Base-by-base conservation (phyloP, 164 flowering plant species). In the Platanus orientalis region DNA sequence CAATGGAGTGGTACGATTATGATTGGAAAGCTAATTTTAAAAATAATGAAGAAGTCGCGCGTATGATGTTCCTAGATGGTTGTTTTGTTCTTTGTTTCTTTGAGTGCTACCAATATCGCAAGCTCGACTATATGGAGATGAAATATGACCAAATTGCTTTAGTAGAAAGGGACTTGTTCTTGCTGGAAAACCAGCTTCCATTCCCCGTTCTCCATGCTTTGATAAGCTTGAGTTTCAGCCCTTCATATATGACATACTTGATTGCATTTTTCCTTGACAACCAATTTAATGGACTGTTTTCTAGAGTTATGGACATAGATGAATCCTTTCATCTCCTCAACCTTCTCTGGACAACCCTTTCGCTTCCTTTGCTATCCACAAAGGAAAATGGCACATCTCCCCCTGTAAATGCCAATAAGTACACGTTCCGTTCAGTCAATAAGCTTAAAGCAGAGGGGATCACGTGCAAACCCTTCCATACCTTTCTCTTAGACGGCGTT, bases 161-260 rank as follows among this genome's bases (percentile, higher is more conserved):
- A 29, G 27, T 60, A 10, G 0, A 9, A 1, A 56, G 58, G 25
- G 76, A 73, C 52, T n/a, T 68, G 61, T 50, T 68, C 45, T 60
- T 74, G 71, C 55, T 70, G 0, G 66, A 66, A 56, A 70, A 69
- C 51, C 71, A 58, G 60, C 56, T 69, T 2, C 73, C 77, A 1
- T 63, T 27, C 50, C 10, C 14, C 11, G 48, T 74, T 10, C 50
- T 60, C 24, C 0, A 51, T 11, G 9, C 42, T 4, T 20, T 66
- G 51, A 50, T 26, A 60, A 4, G 26, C 9, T 27, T 39, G 49
- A 51, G 27, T 17, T 54, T 16, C 50, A 27, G 3, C 14, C 9
- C 42, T 21, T 19, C 26, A 64, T 13, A 30, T 42, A 23, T 10
- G 34, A 16, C 12, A 64, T 2, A 25, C 20, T 39, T 19, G 32